A percentile compares a stretch with the other conserved stretches of the same genome.
Conservation (phyloP, 805 yeast species). For the Candida mattraensis region DNA sequence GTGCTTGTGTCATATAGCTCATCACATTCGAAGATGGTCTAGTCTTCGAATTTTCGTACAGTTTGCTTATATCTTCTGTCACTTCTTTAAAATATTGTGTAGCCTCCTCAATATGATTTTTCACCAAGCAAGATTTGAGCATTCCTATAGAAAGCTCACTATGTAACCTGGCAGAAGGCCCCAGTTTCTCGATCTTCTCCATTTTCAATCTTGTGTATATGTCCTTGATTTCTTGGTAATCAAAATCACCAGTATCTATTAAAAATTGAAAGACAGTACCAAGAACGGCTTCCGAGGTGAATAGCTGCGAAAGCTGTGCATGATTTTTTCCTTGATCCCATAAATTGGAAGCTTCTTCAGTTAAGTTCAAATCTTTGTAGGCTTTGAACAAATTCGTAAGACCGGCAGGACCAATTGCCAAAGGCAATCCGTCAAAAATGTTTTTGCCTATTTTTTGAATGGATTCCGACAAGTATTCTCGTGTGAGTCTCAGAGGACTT, state of each 20-base stretch:
- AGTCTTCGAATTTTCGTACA: conserved; percentile 19
- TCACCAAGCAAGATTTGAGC: conserved; percentile 68
- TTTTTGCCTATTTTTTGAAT: conserved; percentile 49
- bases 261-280: conserved; percentile 70
- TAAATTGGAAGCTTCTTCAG: conserved; percentile 60
- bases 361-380: conserved; percentile 55
- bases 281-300: conserved; percentile 62
- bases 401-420: conserved; percentile 47
- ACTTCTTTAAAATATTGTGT: conserved; percentile 59
- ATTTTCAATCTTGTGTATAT: conserved; percentile 44
- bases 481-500: conserved; percentile 50
- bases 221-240: conserved; percentile 56
- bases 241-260: conserved; percentile 54
- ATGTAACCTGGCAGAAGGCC: conserved; percentile 22
- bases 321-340: conserved; percentile 64
- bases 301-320: conserved; percentile 39
- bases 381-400: conserved; percentile 57
- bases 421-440: conserved; percentile 29
- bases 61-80: conserved; percentile 46
- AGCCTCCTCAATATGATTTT: conserved; percentile 63
- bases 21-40: conserved; percentile 34
- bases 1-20: conserved; percentile 67
- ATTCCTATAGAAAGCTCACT: conserved; percentile 62
- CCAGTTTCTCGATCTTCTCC: conserved; percentile 25
- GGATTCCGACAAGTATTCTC: conserved; percentile 42